Conservation (phyloP, 176 grass and related monocot genomes). For the Carex kokanica region DNA sequence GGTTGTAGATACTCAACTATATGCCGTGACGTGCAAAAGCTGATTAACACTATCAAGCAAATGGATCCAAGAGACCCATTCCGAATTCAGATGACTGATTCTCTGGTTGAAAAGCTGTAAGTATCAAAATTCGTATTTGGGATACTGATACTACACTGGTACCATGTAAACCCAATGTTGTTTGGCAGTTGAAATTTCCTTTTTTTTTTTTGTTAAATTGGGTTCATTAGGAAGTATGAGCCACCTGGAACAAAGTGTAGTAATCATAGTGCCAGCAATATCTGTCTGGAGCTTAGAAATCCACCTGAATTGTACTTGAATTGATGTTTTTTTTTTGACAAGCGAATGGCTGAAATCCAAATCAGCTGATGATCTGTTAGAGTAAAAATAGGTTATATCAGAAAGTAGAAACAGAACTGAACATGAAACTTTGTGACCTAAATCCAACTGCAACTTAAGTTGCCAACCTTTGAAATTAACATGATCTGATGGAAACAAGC, state of each 20-base stretch:
- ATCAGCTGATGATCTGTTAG: not conserved
- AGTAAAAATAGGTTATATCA: not conserved
- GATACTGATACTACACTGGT: not conserved
- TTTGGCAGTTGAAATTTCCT: not conserved
- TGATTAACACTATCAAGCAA: slow-evolving; percentile 66
- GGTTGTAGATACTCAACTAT: slow-evolving; percentile 12
- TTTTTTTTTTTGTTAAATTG: not conserved
- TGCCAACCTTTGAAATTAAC: not conserved
- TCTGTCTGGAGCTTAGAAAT: not conserved
- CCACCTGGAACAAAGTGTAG: not conserved
- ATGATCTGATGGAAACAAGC: not conserved
- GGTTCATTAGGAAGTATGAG: not conserved
- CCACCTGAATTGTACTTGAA: not conserved
- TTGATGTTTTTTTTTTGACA: not conserved
- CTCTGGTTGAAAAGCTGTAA: slow-evolving; percentile 71
- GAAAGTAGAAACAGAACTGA: not conserved
- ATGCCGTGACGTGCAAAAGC: slow-evolving; percentile 14
- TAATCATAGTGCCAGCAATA: not conserved
- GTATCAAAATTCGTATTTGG: not conserved
- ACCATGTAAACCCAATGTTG: not conserved
- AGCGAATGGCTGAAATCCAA: not conserved
- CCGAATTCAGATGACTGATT: slow-evolving; percentile 59
- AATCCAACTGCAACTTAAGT: not conserved
- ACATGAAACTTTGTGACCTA: not conserved
- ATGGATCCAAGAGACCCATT: slow-evolving; percentile 75